Conservation (phyloP, 305 asterid species). For the Fraxinus latifolia region DNA sequence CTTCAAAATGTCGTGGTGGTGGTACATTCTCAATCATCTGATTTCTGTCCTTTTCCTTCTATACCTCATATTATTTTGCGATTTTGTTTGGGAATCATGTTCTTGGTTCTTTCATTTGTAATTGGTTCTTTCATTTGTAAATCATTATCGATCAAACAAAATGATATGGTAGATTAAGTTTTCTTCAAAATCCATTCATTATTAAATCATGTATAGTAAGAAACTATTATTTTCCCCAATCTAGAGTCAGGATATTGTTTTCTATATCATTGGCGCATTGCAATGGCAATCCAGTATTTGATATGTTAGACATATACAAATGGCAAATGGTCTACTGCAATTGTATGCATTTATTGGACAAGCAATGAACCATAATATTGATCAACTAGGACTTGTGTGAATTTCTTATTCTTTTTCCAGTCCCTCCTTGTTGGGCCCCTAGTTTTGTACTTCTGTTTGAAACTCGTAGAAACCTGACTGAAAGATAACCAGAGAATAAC, state of each 20-base stretch:
- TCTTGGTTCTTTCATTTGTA: slow-evolving; percentile 21
- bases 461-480: background rate
- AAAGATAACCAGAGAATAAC: background rate
- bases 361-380: background rate
- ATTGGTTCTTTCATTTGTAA: slow-evolving; percentile 21
- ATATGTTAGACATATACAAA: background rate
- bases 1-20: background rate
- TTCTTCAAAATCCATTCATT: background rate
- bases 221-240: background rate
- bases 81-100: slow-evolving; percentile 6
- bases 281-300: background rate
- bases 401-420: background rate
- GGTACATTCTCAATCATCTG: background rate
- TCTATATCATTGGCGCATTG: background rate
- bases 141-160: background rate
- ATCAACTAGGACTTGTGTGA: background rate
- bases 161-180: slow-evolving; percentile 2
- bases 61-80: background rate
- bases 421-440: background rate
- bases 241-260: background rate
- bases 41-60: background rate
- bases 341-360: background rate
- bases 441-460: background rate
- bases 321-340: background rate
- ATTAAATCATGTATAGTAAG: background rate